Conservation (phyloP, 2,329 filamentous ascomycete species). For the Ophiostoma montium region DNA sequence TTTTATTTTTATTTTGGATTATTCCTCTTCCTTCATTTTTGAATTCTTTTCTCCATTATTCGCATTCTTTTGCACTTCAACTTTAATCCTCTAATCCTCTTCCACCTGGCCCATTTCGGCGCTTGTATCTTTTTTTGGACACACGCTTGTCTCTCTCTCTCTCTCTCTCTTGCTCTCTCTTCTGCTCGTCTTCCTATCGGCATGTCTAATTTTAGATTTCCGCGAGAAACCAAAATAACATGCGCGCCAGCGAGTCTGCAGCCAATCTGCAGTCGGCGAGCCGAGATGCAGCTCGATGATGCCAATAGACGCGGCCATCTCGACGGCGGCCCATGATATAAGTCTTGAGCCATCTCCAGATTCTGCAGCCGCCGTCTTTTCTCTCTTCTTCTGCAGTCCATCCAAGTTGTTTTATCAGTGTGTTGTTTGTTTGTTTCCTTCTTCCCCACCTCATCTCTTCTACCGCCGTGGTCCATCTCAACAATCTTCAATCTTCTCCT, state of each 20-base stretch:
- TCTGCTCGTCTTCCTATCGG: background rate
- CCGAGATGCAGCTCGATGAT: conserved; percentile 5
- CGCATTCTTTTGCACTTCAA: too few relatives aligned
- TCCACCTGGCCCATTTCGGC: background rate
- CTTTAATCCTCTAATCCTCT: too few relatives aligned
- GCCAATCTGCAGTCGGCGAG: conserved; percentile 5
- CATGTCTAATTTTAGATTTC: background rate
- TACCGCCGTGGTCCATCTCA: background rate
- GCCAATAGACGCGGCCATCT: conserved; percentile 21
- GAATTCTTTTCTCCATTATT: too few relatives aligned
- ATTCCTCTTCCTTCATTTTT: background rate
- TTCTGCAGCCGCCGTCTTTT: background rate
- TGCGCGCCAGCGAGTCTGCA: conserved; percentile 1
- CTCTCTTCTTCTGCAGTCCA: conserved; percentile 26
- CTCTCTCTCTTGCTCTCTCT: background rate
- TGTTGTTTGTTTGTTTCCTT: conserved; percentile 4
- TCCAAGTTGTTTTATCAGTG: conserved; percentile 15
- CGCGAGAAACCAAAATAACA: background rate
- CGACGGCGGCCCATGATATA: conserved; percentile 39
- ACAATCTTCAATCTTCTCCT: background rate
- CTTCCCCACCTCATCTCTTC: conserved; percentile 14
- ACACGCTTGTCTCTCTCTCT: background rate
- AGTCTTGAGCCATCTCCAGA: conserved; percentile 32
- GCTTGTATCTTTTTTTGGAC: background rate
- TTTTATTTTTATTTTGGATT: background rate